Base-by-base conservation (phyloP, 1,284 basidiomycete species). In the Filobasidium uniguttulatum region DNA sequence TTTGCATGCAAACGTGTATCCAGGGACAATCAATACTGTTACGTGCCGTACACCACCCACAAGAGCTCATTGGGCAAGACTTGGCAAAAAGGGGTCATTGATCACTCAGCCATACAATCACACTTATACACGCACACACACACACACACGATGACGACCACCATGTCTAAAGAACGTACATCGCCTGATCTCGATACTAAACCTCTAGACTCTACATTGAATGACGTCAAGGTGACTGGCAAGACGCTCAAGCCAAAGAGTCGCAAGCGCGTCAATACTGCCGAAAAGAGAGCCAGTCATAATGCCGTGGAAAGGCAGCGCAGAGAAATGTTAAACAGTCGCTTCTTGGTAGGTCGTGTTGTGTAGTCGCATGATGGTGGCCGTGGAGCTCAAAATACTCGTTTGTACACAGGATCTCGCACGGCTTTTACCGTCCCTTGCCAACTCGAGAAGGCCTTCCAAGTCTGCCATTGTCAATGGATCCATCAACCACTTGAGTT, bases 381-480 rank as follows among this genome's bases (percentile, higher is more conserved):
- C n/a, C n/a, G n/a, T n/a, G n/a, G n/a, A n/a, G n/a, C n/a, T n/a
- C n/a, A n/a, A n/a, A n/a, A n/a, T n/a, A 29, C 20, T 28, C 26
- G n/a, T 41, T 17, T 37, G n/a, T n/a, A n/a, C n/a, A 22, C 59
- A 85, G 83, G 85, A 87, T 59, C 83, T 93, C 50, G 89, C 89
- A 50, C 80, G 80, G 12, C 78, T 90, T 34, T 78, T 93, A 15
- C 88, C 89, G 47, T 85, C 89, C 65, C 80, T 93, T 55, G 83
- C 83, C 17, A 78, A 84, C 60, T 84, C 88, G 69, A 82, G 88
- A 56, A 81, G 90, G 40, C 90, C 89, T 1, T 88, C 84, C 66
- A 96, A 96, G 72, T 85, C 83, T 15, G 83, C 85, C 53, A 93
- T 94, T 65, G 89, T 96, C 68, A 93, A 91, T 72, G 87, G 83